Base-by-base conservation (phyloP, 2,329 filamentous ascomycete species). In the Fusarium sp. region DNA sequence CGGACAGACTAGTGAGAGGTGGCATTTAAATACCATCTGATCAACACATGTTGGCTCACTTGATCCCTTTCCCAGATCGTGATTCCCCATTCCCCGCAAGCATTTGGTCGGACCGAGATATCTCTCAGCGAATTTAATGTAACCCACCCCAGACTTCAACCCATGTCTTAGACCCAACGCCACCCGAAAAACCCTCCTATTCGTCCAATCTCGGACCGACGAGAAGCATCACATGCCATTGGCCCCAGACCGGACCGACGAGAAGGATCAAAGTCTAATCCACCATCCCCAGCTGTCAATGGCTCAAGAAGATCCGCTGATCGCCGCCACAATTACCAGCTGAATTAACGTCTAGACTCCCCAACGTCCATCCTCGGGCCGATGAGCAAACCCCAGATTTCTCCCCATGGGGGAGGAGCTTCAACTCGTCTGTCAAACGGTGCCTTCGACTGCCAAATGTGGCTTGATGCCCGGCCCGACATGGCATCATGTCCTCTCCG, bases 171-270 rank as follows among this genome's bases (percentile, higher is more conserved):
- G 4, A 13, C 23, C 14, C 23, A 5, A 20, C 33, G 58, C 63
- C 21, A 53, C 37, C 36, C 18, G 11, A 5, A 3, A 2, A 11
- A 13, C 10, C 4, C 11, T 2, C 1, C 35, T 42, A 58, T 63
- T 71, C 60, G 70, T n/a, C 1, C 1, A 43, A 48, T 0, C 47
- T 73, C 70, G 70, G 70, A 54, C 70, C 70, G 70, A 69, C 40
- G 20, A 33, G 0, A 8, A 3, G 2, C 0, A 1, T 20, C 1
- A 5, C 3, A 0, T 1, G 3, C 20, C 4, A 67, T 69, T 72
- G 66, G 70, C 3, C 6, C 4, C n/a, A 51, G 1, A 3, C 61
- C 70, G 70, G 70, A 31, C 70, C 70, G 70, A 64, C 52, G 33
- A 46, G 21, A 31, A 14, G 3, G 14, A 0, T 4, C 6, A 31